Conservation (phyloP, 805 yeast genomes). For the Hyphopichia homilentoma region DNA sequence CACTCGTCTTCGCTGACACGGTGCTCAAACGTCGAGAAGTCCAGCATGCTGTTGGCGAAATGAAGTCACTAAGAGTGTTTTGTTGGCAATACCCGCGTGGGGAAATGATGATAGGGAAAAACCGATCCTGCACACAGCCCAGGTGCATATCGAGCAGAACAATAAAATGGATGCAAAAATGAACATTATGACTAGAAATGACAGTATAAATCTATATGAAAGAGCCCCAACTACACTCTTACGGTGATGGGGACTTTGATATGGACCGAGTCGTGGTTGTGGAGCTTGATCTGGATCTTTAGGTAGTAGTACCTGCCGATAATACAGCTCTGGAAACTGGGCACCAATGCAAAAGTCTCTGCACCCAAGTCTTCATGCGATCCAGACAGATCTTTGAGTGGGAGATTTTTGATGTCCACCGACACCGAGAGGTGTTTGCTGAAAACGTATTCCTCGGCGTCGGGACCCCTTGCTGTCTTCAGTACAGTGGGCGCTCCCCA, state of each 20-base stretch:
- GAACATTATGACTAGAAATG: too few relatives aligned
- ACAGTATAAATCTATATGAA: too few relatives aligned
- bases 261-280: conserved; percentile 16
- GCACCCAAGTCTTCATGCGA: conserved; percentile 12
- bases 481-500: neutral
- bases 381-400: neutral
- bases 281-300: conserved; percentile 15
- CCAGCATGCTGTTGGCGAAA: neutral
- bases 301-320: conserved; percentile 24
- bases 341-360: conserved; percentile 17
- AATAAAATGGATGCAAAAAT: too few relatives aligned
- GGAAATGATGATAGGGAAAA: too few relatives aligned
- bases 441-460: conserved; percentile 6
- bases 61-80: too few relatives aligned
- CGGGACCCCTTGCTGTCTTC: neutral
- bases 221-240: too few relatives aligned
- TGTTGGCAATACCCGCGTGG: too few relatives aligned
- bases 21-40: neutral
- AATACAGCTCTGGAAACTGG: conserved; percentile 26
- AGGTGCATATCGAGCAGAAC: too few relatives aligned
- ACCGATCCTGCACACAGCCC: too few relatives aligned
- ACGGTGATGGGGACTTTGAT: conserved; percentile 24
- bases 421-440: conserved; percentile 13
- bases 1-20: conserved; percentile 23
- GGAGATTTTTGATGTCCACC: conserved; percentile 17